Percentiles rank a stretch among this genome's conserved stretches.
Conservation (phyloP, 2,329 filamentous ascomycete genomes). For the Microsporum audouinii region DNA sequence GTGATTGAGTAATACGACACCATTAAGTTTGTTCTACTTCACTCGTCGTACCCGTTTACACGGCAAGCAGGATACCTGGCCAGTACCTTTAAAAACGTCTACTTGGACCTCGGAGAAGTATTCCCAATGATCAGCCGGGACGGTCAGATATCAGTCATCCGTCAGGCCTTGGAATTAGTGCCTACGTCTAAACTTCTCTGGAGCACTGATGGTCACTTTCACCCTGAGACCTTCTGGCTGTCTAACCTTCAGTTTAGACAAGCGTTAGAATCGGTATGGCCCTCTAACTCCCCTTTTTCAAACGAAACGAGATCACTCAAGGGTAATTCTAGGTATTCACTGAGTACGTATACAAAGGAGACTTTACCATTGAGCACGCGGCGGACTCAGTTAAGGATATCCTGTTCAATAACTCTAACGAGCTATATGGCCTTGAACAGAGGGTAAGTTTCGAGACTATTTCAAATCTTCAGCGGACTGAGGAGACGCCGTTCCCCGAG, state of each 20-base stretch:
- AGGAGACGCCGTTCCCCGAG: background rate
- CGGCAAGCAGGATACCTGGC: slow-evolving; percentile 69
- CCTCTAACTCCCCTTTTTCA: background rate
- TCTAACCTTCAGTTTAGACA: slow-evolving; percentile 62
- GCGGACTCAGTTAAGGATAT: slow-evolving; percentile 54
- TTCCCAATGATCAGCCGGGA: slow-evolving; percentile 68
- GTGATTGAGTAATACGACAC: slow-evolving; percentile 59
- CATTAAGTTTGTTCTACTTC: slow-evolving; percentile 65
- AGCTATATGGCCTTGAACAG: slow-evolving; percentile 54
- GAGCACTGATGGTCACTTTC: slow-evolving; percentile 70
- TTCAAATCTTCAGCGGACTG: background rate
- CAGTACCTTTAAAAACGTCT: slow-evolving; percentile 65
- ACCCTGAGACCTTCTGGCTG: slow-evolving; percentile 65
- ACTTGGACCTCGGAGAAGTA: slow-evolving; percentile 71
- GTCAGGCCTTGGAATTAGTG: slow-evolving; percentile 62
- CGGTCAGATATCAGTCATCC: slow-evolving; percentile 59
- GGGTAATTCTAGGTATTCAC: slow-evolving; percentile 44
- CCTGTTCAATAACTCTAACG: slow-evolving; percentile 65
- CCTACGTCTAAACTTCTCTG: slow-evolving; percentile 66
- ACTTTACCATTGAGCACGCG: slow-evolving; percentile 52
- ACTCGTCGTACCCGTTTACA: slow-evolving; percentile 71
- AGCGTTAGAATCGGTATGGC: slow-evolving; percentile 51
- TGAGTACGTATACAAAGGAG: slow-evolving; percentile 54
- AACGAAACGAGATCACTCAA: background rate
- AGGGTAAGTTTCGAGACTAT: slow-evolving; percentile 14